Evolutionary conservation across 2,329 filamentous ascomycete genomes (phyloP).

Genomic region (Scytalidium lignicola): DNA sequence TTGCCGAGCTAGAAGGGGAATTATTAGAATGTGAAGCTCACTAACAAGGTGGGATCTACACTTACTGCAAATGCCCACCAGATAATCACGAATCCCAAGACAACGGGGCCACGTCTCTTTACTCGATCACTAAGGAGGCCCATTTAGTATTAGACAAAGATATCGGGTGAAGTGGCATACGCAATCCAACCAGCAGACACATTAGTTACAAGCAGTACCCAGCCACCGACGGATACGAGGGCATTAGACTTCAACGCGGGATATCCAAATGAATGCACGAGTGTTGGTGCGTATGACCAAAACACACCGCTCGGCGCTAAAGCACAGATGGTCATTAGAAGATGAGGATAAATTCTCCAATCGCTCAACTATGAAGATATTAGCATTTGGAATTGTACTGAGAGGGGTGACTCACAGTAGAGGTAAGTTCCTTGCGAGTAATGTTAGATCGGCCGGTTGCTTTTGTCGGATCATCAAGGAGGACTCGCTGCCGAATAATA

Average conservation of each 20-base stretch:
- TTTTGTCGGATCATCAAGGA: slow-evolving; percentile 39
- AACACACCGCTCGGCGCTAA: slow-evolving; percentile 18
- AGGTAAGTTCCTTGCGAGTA: slow-evolving; percentile 19
- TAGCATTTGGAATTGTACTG: background rate
- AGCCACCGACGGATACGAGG: slow-evolving; percentile 22
- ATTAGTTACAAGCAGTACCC: background rate
- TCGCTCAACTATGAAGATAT: background rate
- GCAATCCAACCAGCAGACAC: background rate
- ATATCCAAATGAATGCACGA: slow-evolving; percentile 27
- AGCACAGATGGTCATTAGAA: slow-evolving; percentile 20
- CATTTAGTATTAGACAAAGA: background rate
- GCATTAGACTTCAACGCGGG: slow-evolving; percentile 22
- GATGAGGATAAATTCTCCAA: slow-evolving; percentile 14
- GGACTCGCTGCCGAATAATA: slow-evolving; percentile 35
- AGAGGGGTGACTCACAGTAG: background rate
- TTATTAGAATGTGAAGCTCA: background rate
- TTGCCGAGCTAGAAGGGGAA: background rate
- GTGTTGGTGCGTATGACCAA: slow-evolving; percentile 24
- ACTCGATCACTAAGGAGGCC: background rate
- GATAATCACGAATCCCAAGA: background rate
- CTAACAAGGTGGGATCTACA: background rate
- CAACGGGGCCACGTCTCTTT: background rate
- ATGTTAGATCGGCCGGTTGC: slow-evolving; percentile 31
- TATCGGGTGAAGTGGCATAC: background rate
- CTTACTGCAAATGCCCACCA: slow-evolving; percentile 1